Evolutionary conservation across 2,329 filamentous ascomycete species (phyloP).

Genomic region (Aspergillus pseudoterreus): DNA sequence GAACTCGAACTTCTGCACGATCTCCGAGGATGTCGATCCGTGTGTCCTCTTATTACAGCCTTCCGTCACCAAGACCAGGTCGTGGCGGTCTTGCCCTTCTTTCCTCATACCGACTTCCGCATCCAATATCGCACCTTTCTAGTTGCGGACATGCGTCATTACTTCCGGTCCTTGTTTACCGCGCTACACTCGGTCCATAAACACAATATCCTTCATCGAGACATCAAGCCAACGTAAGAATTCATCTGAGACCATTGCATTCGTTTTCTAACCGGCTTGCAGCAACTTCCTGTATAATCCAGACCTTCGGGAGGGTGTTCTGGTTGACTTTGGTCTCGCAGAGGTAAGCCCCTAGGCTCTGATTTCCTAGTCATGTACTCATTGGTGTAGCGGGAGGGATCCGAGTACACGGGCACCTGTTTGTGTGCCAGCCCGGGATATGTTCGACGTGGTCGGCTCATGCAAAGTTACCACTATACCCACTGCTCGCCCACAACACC

Average conservation of each 20-base stretch:
- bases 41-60: slow-evolving; percentile 95
- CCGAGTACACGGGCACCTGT: slow-evolving; percentile 52
- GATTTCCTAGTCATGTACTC: slow-evolving; percentile 2
- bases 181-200: slow-evolving; percentile 80
- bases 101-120: slow-evolving; percentile 90
- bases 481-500: slow-evolving; percentile 39
- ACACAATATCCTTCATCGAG: slow-evolving; percentile 81
- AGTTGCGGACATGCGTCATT: slow-evolving; percentile 79
- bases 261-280: slow-evolving; percentile 5
- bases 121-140: slow-evolving; percentile 87
- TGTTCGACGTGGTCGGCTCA: slow-evolving; percentile 57
- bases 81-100: slow-evolving; percentile 90
- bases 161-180: slow-evolving; percentile 82
- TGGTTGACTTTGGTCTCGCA: slow-evolving; percentile 98
- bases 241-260: neutral
- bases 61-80: slow-evolving; percentile 94
- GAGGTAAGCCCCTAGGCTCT: slow-evolving; percentile 49
- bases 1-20: slow-evolving; percentile 92
- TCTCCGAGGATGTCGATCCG: slow-evolving; percentile 73
- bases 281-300: slow-evolving; percentile 91
- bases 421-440: slow-evolving; percentile 67
- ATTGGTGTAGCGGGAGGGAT: slow-evolving; percentile 53
- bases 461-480: slow-evolving; percentile 58
- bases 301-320: slow-evolving; percentile 68
- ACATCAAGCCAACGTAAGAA: slow-evolving; percentile 82